Base-by-base conservation (phyloP, 2,329 filamentous ascomycete species). In the Endocalyx cinctus region DNA sequence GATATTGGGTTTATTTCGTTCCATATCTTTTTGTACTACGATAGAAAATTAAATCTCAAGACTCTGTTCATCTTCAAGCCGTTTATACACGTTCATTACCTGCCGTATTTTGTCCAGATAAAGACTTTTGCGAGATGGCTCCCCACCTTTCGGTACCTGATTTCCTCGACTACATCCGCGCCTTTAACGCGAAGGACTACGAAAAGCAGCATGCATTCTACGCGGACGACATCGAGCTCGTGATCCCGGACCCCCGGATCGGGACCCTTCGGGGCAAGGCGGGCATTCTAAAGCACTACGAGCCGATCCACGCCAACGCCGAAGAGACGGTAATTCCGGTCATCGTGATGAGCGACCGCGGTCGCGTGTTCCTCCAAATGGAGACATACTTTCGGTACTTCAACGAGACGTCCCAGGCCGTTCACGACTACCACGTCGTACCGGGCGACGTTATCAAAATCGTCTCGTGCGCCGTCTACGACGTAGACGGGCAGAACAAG, bases 231-330 rank as follows among this genome's bases (percentile, higher is more conserved):
- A 14, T 27, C 14, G 26, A 27, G 26, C 26, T 27, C 8, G 26
- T 27, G 8, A 27, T 27, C 26, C 26, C 26, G 8, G 26, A 27
- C 26, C 26, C 26, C 26, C 26, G 26, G 7, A 27, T 27, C 10
- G 26, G 26, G 11, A 27, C 26, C 10, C 26, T 27, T 8, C 12
- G 15, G 26, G 26, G 26, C 26, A 27, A n/a, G 8, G n/a, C 22
- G 22, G 26, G 26, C 26, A 27, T 27, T 14, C 7, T 8, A 8
- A 27, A 27, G 26, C 26, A 27, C 26, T 27, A 27, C 26, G 14
- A 27, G 26, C 26, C 26, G 14, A 27, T 27, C 14, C 26, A 27
- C 26, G 26, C 10, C 26, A 27, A 27, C 26, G 26, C 26, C 8
- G 15, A 8, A 8, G 26, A 27, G 26, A 27, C 26, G 10, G 26